Conservation (phyloP, 2,329 filamentous ascomycete species). For the Stemphylium vesicarium region DNA sequence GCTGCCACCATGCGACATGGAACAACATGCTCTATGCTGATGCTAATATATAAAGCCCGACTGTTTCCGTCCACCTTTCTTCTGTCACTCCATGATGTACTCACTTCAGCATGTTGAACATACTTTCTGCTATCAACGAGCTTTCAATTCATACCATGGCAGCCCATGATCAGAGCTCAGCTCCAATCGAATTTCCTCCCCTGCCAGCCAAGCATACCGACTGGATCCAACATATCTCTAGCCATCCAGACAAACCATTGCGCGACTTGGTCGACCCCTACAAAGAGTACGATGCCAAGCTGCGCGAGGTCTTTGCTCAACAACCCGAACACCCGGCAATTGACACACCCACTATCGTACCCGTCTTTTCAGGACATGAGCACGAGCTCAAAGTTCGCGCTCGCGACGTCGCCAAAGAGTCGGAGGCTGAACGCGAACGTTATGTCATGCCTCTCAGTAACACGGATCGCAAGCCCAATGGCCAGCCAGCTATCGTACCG, state of each 20-base stretch:
- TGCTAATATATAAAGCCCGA: not conserved
- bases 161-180: not conserved
- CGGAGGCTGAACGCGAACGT: constrained; percentile 63
- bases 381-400: constrained; percentile 66
- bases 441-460: constrained; percentile 74
- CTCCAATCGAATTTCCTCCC: constrained; percentile 39
- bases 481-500: constrained; percentile 70
- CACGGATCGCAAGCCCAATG: constrained; percentile 66
- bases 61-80: not conserved
- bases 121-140: not conserved
- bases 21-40: not conserved
- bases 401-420: constrained; percentile 64
- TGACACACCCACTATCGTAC: constrained; percentile 67
- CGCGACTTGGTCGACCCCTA: constrained; percentile 68
- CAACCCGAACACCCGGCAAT: constrained; percentile 66
- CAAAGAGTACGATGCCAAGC: constrained; percentile 69
- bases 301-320: constrained; percentile 73
- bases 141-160: constrained; percentile 16
- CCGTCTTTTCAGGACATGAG: constrained; percentile 66
- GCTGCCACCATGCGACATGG: not conserved
- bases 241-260: constrained; percentile 62
- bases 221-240: constrained; percentile 61
- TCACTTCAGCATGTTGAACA: not conserved
- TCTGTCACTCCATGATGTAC: not conserved
- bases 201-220: constrained; percentile 50